A percentile compares a stretch with the other conserved stretches of the same genome.
Evolutionary conservation across 2,329 filamentous ascomycete species (phyloP).

Genomic region (Penicillium sp.): DNA sequence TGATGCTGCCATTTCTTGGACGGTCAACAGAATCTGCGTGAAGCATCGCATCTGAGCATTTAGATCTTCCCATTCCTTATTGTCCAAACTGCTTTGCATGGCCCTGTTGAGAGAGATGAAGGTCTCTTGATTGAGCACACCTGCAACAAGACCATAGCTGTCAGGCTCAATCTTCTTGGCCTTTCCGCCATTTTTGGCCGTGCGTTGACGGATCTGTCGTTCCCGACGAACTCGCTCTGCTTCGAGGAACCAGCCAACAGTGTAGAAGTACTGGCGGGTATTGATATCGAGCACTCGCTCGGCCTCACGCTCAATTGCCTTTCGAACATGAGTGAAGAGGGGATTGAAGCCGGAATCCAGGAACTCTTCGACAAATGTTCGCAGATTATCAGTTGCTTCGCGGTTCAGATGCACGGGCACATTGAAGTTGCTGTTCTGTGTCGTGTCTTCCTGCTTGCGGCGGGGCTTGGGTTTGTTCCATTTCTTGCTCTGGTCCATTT

Average conservation of each 20-base stretch:
- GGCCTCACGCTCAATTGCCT: slow-evolving; percentile 86
- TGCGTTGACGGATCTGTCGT: slow-evolving; percentile 55
- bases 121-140: slow-evolving; percentile 90
- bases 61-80: slow-evolving; percentile 84
- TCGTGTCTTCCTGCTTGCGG: slow-evolving; percentile 63
- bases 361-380: slow-evolving; percentile 86
- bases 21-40: slow-evolving; percentile 87
- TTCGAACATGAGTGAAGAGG: slow-evolving; percentile 79
- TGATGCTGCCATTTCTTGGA: slow-evolving; percentile 88
- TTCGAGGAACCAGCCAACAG: slow-evolving; percentile 88
- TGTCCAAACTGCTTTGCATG: slow-evolving; percentile 76
- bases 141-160: slow-evolving; percentile 83
- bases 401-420: slow-evolving; percentile 69
- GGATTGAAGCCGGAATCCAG: slow-evolving; percentile 95
- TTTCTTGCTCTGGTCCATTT: slow-evolving; percentile 89
- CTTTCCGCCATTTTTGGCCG: slow-evolving; percentile 48
- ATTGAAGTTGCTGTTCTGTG: slow-evolving; percentile 71
- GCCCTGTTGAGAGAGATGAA: slow-evolving; percentile 84
- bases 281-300: slow-evolving; percentile 78
- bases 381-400: slow-evolving; percentile 74
- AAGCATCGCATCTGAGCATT: slow-evolving; percentile 91
- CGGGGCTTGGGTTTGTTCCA: slow-evolving; percentile 77
- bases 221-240: slow-evolving; percentile 75
- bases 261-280: slow-evolving; percentile 84
- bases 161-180: slow-evolving; percentile 64